Conservation (phyloP, 176 grass and related monocot species). For the Avena sativa region DNA sequence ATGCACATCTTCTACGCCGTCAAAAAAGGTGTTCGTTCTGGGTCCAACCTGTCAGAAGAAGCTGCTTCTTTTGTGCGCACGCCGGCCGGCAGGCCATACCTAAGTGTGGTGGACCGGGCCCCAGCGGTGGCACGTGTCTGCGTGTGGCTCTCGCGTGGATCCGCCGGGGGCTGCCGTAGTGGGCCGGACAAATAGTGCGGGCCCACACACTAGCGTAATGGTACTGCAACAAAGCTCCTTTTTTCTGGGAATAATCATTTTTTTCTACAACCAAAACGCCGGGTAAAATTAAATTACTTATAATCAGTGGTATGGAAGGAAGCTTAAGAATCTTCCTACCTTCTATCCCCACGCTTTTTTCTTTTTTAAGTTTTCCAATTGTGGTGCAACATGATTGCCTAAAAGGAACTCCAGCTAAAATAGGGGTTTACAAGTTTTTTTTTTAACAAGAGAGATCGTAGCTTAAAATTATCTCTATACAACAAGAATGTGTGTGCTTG, state of each 20-base stretch:
- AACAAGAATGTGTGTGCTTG: background rate
- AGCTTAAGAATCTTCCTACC: background rate
- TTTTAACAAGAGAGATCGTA: background rate
- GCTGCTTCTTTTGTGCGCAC: background rate
- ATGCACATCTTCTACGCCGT: background rate
- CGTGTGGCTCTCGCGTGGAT: constrained; percentile 1
- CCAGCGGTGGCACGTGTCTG: background rate
- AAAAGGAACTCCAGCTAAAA: background rate
- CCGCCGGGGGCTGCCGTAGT: background rate
- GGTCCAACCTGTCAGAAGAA: too few species aligned
- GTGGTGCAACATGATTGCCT: background rate
- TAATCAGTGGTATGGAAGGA: background rate
- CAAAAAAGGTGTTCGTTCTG: too few species aligned
- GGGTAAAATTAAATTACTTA: background rate
- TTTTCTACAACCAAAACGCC: background rate
- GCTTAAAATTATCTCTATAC: background rate
- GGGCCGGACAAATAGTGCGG: background rate
- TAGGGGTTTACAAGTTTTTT: background rate
- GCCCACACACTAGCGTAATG: background rate
- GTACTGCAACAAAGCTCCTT: background rate
- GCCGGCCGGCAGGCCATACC: background rate
- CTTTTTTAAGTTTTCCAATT: background rate
- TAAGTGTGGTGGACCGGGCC: background rate
- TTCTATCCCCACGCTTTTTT: background rate
- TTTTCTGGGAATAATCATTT: background rate